Conservation (phyloP, 1,284 basidiomycete species). For the Thecaphora frezii region DNA sequence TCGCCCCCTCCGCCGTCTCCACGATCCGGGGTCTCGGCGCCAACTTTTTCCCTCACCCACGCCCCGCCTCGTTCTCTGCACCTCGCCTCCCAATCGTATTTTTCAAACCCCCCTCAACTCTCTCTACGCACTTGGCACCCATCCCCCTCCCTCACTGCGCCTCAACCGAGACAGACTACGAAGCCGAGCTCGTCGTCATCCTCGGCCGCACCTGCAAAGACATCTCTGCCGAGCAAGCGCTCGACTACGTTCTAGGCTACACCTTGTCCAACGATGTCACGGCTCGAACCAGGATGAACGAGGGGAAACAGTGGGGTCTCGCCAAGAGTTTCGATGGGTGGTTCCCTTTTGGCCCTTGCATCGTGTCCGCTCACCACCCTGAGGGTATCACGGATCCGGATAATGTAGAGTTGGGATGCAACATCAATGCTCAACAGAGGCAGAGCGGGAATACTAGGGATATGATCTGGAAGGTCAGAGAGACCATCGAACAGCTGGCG, state of each 20-base stretch:
- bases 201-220: constrained; percentile 27
- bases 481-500: constrained; percentile 33
- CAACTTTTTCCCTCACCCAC: constrained; percentile 32
- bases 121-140: constrained; percentile 2
- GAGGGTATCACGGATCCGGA: constrained; percentile 72
- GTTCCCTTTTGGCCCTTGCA: constrained; percentile 28
- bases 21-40: constrained; percentile 32
- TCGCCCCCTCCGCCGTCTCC: constrained; percentile 13
- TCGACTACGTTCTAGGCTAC: constrained; percentile 33
- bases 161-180: constrained; percentile 37
- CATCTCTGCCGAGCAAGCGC: constrained; percentile 17
- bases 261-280: constrained; percentile 42
- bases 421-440: constrained; percentile 70
- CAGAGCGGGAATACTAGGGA: constrained; percentile 72
- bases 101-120: constrained; percentile 24
- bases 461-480: constrained; percentile 49
- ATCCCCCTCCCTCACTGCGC: constrained; percentile 25
- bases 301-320: constrained; percentile 41
- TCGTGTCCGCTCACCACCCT: constrained; percentile 54
- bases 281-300: constrained; percentile 41
- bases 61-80: constrained; percentile 11
- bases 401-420: constrained; percentile 68
- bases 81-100: constrained; percentile 42
- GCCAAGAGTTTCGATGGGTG: constrained; percentile 39
- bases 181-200: constrained; percentile 45